Percentiles rank a stretch among this genome's conserved stretches.
Evolutionary conservation across 176 grass and related monocot genomes (phyloP).

Genomic region (Canna indica): DNA sequence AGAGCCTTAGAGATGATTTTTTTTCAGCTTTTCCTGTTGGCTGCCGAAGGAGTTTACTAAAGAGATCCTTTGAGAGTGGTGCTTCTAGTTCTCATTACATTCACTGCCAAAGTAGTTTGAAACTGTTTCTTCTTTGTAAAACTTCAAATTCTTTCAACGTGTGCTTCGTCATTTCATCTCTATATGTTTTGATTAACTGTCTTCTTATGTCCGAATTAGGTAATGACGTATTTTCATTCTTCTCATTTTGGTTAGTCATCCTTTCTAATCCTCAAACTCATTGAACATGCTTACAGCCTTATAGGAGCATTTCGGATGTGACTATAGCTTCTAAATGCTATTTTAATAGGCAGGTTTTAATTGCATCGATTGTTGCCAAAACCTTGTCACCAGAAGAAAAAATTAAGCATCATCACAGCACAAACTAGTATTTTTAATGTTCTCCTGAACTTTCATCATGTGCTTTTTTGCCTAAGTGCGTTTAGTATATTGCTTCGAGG

Average conservation of each 20-base stretch:
- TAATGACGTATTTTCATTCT: neutral
- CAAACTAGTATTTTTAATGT: neutral
- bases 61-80: neutral
- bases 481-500: slow-evolving; percentile 4
- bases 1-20: neutral
- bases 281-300: no score
- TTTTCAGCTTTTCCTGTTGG: neutral
- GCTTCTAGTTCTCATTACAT: neutral
- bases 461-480: neutral
- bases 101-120: no score
- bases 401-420: neutral
- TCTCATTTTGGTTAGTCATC: neutral
- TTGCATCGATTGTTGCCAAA: neutral
- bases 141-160: no score
- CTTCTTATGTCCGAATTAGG: neutral
- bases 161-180: no score
- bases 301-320: no score
- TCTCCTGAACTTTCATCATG: neutral
- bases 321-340: no score
- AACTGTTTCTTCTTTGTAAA: no score
- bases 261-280: neutral
- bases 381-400: neutral
- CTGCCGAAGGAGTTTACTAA: neutral
- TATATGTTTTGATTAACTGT: neutral
- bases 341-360: neutral